Percentiles rank a stretch among this genome's conserved stretches.
Evolutionary conservation across 2,329 filamentous ascomycete genomes (phyloP).

Genomic region (Aspergillus pseudoviridinutans): DNA sequence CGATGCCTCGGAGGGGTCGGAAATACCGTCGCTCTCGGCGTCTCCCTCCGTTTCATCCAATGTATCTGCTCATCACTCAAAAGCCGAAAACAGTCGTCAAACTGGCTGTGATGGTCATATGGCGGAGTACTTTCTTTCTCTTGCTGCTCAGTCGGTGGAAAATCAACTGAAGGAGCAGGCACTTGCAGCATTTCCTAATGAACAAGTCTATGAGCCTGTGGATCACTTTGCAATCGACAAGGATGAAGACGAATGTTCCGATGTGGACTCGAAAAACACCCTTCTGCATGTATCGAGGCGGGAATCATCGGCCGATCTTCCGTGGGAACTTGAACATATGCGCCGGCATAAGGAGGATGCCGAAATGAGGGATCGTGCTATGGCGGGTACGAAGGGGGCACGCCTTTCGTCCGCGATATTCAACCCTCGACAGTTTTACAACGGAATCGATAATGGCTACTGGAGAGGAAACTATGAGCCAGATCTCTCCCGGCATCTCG

Average conservation of each 20-base stretch:
- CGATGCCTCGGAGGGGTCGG: conserved; percentile 42
- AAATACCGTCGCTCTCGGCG: conserved; percentile 43
- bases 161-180: conserved; percentile 68
- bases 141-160: conserved; percentile 76
- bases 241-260: conserved; percentile 34
- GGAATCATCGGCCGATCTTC: conserved; percentile 45
- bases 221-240: conserved; percentile 45
- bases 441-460: conserved; percentile 3
- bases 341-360: conserved; percentile 69
- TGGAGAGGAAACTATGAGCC: conserved; percentile 29
- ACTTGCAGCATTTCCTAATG: conserved; percentile 48
- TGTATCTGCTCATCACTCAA: conserved; percentile 33
- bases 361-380: conserved; percentile 42
- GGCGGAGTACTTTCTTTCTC: conserved; percentile 70
- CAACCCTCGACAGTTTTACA: conserved; percentile 7
- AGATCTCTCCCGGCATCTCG: conserved; percentile 55
- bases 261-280: conserved; percentile 19
- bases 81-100: conserved; percentile 22
- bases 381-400: conserved; percentile 28
- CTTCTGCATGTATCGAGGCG: conserved; percentile 28
- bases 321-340: conserved; percentile 78
- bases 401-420: conserved; percentile 29
- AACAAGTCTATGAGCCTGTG: conserved; percentile 44
- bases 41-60: conserved; percentile 25
- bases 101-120: conserved; percentile 56